Percentiles rank a stretch among this genome's conserved stretches.
phyloP scores from a whole-genome alignment of 2,329 filamentous ascomycete genomes.

The Scedosporium apiospermum region DNA sequence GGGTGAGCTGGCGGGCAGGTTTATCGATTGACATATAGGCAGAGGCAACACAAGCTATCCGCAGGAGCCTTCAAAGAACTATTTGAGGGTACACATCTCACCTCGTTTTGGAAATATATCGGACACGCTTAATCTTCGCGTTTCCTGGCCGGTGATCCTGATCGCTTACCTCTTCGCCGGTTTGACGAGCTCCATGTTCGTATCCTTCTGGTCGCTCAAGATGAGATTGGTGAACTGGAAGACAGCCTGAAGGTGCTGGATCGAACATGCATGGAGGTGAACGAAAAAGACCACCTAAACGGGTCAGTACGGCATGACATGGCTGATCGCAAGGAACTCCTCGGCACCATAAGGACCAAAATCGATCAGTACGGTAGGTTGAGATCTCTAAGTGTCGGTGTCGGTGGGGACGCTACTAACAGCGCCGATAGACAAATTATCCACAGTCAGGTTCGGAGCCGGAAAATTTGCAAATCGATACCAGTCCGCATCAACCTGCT shows the following conservation, averaged over 20 bases:
- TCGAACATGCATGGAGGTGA: neutral
- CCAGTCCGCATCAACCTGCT: no score
- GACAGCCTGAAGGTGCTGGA: neutral
- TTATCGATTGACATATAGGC: no score
- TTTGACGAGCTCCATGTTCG: neutral
- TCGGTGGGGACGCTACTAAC: no score
- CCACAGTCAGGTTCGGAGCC: no score
- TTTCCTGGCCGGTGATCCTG: neutral
- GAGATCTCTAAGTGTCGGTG: no score
- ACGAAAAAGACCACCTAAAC: neutral
- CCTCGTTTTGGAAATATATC: neutral
- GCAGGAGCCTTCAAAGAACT: no score
- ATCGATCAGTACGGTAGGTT: neutral
- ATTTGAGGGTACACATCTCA: no score
- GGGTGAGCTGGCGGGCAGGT: no score
- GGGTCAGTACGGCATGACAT: neutral
- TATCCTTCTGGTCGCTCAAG: neutral
- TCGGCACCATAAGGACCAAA: neutral
- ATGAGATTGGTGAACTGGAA: neutral
- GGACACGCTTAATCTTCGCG: neutral
- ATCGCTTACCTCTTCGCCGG: neutral
- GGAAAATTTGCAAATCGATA: no score
- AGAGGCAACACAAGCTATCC: no score
- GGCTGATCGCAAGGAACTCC: neutral
- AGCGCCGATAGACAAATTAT: no score